Conservation (phyloP, 139 green algal genomes). For the Ettlia oleoabundans region DNA sequence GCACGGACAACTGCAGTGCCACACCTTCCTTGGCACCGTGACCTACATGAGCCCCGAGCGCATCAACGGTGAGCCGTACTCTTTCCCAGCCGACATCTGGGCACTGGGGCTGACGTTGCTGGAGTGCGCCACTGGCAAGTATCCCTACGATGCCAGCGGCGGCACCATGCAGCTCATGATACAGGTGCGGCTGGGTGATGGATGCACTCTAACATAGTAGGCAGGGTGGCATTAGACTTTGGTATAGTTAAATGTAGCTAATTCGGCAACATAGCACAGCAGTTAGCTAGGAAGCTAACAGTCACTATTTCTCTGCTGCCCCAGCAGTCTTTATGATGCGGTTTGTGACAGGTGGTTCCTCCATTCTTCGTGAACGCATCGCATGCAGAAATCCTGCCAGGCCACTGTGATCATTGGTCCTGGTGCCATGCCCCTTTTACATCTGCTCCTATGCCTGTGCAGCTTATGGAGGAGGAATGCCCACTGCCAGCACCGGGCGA, state of each 20-base stretch:
- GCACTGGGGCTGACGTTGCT: constrained; percentile 88
- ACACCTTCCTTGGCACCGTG: constrained; percentile 91
- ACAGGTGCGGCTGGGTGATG: constrained; percentile 52
- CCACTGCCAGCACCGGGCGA: constrained; percentile 49
- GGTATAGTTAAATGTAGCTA: too few relatives aligned
- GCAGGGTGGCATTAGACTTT: too few relatives aligned
- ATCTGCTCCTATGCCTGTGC: neutral
- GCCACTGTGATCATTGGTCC: too few relatives aligned
- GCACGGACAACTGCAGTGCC: constrained; percentile 76
- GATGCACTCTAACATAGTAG: too few relatives aligned
- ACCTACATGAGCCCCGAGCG: constrained; percentile 99
- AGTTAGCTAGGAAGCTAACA: too few relatives aligned
- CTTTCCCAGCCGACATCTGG: constrained; percentile 86
- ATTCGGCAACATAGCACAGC: too few relatives aligned
- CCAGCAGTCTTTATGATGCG: too few relatives aligned
- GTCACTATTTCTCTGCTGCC: neutral
- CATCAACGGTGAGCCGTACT: constrained; percentile 87
- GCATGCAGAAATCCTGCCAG: too few relatives aligned
- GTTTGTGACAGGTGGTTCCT: too few relatives aligned
- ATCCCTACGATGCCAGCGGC: constrained; percentile 85
- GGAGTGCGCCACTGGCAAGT: constrained; percentile 87
- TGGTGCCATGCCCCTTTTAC: constrained; percentile 16
- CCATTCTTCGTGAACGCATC: too few relatives aligned
- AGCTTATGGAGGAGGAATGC: constrained; percentile 69
- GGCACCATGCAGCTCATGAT: constrained; percentile 86